Evolutionary conservation across 1,139 yeast species (phyloP), one percentile per base, ranked within the genome.

Genomic region (Pichia sp.): DNA sequence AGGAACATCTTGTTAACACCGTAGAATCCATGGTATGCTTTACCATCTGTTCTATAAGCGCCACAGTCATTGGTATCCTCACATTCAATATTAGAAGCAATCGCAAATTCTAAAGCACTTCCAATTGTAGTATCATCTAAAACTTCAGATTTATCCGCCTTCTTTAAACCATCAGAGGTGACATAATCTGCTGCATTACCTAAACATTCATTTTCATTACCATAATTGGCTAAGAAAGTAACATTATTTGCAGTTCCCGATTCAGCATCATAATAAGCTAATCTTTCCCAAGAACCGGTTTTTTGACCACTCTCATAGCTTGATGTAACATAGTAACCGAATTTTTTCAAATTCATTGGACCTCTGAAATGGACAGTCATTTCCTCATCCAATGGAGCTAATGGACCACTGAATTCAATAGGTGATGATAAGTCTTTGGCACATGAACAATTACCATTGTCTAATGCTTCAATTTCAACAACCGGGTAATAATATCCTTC

Each of bases 321-420:
- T 30, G 68, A 68, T 27, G 72, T 52, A 23, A 74, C 66, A 67
- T 82, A 84, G 54, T 73, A 85, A 45, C 80, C 90, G 64, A 83
- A 83, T 60, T 82, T 77, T 54, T 70, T 69, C 60, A 82, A 71
- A 53, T 70, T 70, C 53, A 84, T 63, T 23, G 94, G 94, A 56
- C 94, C 94, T 72, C 94, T 79, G 66, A 84, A 77, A 64, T 85
- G 94, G 32, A 84, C 86, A n/a, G 89, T 80, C 47, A 85, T 68
- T 59, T 80, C 87, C 56, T 77, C 82, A 55, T 82, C 72, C 48
- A 84, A 67, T 16, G 94, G 94, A 42, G 89, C 70, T 65, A 80
- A 76, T 49, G 74, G 65, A 39, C 92, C 92, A 20, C 72, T 66
- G 63, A 84, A 82, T 45, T 73, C 60, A 34, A 67, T 57, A 27